Evolutionary conservation across 108 stramenopile species (phyloP).

Genomic region (Nannochloropsis granulata): DNA sequence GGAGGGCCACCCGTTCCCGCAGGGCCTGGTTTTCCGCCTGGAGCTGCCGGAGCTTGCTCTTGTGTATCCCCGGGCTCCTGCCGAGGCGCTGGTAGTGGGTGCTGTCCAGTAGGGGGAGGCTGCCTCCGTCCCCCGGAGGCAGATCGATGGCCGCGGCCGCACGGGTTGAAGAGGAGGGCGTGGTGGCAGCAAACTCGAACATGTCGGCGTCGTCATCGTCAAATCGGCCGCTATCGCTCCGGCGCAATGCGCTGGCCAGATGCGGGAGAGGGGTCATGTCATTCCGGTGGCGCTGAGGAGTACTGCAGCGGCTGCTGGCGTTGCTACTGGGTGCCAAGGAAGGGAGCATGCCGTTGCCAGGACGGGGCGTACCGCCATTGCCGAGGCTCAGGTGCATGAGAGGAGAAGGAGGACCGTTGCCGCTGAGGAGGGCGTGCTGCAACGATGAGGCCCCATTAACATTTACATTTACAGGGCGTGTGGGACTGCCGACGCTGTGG

Average conservation of each 20-base stretch:
- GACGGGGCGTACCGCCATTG: too few species aligned
- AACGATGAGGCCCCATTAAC: not conserved
- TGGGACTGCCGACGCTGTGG: not conserved
- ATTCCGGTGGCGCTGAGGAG: not conserved
- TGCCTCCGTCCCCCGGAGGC: not conserved
- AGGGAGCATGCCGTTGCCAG: not conserved
- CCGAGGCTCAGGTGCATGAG: too few species aligned
- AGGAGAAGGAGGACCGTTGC: not conserved
- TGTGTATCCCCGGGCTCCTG: not conserved
- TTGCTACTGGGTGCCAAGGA: not conserved
- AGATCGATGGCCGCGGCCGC: not conserved
- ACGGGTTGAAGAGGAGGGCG: not conserved
- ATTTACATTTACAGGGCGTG: not conserved
- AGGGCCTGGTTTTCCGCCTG: not conserved
- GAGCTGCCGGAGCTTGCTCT: not conserved
- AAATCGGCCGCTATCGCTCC: not conserved
- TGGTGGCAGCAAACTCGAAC: not conserved
- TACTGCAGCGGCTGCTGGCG: not conserved
- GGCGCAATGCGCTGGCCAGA: not conserved
- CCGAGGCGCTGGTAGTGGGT: not conserved
- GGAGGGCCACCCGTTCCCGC: not conserved
- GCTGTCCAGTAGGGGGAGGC: not conserved
- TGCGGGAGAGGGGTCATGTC: not conserved
- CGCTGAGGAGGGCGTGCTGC: not conserved
- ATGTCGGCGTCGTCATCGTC: not conserved